These are phyloP conservation scores for Penstemon davidsonii DNA, from an alignment of 257 asterid species.

Conservation along the genomic window DNA sequence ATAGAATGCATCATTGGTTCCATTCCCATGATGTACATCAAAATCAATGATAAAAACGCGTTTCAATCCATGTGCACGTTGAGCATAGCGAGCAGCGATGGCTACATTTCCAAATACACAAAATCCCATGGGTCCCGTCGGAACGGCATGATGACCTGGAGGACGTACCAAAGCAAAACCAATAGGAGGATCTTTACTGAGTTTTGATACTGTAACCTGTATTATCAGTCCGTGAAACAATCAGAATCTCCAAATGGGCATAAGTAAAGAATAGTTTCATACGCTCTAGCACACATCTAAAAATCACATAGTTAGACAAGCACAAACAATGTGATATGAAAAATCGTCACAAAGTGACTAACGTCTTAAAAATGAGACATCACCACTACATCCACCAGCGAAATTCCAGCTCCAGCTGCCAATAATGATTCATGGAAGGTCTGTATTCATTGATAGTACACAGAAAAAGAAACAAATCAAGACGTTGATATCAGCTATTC, in stretches of 20 bases:
- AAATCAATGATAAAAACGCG: constrained; percentile 92
- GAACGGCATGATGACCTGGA: constrained; percentile 98
- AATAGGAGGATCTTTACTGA: constrained; percentile 68
- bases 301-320: neutral
- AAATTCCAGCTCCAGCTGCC: constrained; percentile 98
- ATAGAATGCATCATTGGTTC: constrained; percentile 94
- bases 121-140: constrained; percentile 95
- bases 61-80: constrained; percentile 77
- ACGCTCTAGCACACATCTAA: constrained; percentile 10
- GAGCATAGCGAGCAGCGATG: constrained; percentile 93
- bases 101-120: constrained; percentile 96
- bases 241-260: constrained; percentile 6
- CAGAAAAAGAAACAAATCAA: constrained; percentile 11
- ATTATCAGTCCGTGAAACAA: constrained; percentile 18
- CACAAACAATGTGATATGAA: constrained; percentile 15
- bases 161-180: constrained; percentile 94
- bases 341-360: constrained; percentile 50
- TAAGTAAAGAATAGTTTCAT: neutral
- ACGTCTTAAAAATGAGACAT: constrained; percentile 67
- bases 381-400: constrained; percentile 97
- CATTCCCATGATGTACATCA: constrained; percentile 99
- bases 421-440: constrained; percentile 83
- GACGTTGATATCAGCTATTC: constrained; percentile 16
- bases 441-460: constrained; percentile 44
- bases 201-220: constrained; percentile 81